Evolutionary conservation across 2,329 filamentous ascomycete genomes (phyloP).

Genomic region (Blastomyces parvus): DNA sequence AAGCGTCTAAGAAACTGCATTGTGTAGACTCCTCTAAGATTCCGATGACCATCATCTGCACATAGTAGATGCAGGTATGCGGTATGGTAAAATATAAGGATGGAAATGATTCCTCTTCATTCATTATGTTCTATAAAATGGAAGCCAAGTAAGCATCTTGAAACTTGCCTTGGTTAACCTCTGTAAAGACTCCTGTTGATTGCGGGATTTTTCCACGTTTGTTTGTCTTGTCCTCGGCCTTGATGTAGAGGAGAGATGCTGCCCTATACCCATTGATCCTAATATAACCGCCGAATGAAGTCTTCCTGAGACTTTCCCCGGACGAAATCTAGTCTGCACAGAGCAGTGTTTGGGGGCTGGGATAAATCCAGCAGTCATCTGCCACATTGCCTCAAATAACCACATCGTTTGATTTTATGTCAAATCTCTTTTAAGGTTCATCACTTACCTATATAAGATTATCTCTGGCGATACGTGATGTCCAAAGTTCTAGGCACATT

Average conservation of each 20-base stretch:
- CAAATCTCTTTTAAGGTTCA: background rate
- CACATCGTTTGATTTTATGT: background rate
- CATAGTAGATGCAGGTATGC: background rate
- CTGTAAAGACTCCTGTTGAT: conserved; percentile 39
- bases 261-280: conserved; percentile 36
- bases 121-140: conserved; percentile 26
- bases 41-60: conserved; percentile 43
- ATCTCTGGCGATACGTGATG: background rate
- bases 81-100: conserved; percentile 15
- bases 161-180: conserved; percentile 40
- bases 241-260: conserved; percentile 28
- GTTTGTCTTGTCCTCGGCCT: conserved; percentile 22
- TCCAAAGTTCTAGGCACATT: background rate
- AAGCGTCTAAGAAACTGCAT: background rate
- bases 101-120: conserved; percentile 24
- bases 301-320: conserved; percentile 35
- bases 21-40: conserved; percentile 27
- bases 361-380: background rate
- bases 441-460: background rate
- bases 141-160: conserved; percentile 23
- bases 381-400: background rate
- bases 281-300: conserved; percentile 33
- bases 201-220: conserved; percentile 22
- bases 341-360: background rate
- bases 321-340: conserved; percentile 30